Base-by-base conservation (phyloP, 305 asterid genomes). In the Solanum aculeatissimum region DNA sequence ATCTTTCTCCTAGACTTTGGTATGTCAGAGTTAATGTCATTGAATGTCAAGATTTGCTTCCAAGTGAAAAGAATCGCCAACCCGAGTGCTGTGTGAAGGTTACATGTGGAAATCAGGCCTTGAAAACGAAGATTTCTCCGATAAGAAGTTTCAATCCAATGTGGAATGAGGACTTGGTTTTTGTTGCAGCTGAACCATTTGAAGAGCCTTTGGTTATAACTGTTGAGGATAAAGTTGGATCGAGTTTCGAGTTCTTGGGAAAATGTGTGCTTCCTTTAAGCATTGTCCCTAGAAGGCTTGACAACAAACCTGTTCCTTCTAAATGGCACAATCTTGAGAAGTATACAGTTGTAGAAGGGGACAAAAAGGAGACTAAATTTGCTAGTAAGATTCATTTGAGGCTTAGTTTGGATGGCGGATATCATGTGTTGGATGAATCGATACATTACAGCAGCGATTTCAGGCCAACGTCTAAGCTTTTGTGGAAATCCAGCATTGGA, bases 361-460 rank as follows among this genome's bases (percentile, higher is more conserved):
- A 88, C 38, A 91, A 89, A 87, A 92, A 84, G 83, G 94, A 89
- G 83, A 63, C 69, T 15, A 95, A 90, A 85, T 95, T 95, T 66
- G 91, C 98, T 3, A 95, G 98, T 90, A 95, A 91, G 91, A 95
- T 95, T 90, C 98, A 92, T 80, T 13, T 91, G 85, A 88, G 98
- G 88, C 79, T 92, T 7, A 85, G 95, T 80, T 89, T 95, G 84
- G 98, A 95, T 77, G 98, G 98, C 0, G 98, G 97, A 7, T 95
- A 95, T 78, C 98, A 95, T 49, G 98, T 95, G 6, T 80, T 95
- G 89, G 98, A 95, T 18, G 98, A 95, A 91, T 89, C 97, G 0
- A 90, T 92, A 18, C 88, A 92, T 53, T 90, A 95, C 62, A 90
- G 94, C 79, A 95, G 97, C 40, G 97, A 92, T 77, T 93, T 93